Evolutionary conservation across 2,329 filamentous ascomycete genomes (phyloP), one percentile per base, ranked within the genome.

Genomic region (Hortaea werneckii): DNA sequence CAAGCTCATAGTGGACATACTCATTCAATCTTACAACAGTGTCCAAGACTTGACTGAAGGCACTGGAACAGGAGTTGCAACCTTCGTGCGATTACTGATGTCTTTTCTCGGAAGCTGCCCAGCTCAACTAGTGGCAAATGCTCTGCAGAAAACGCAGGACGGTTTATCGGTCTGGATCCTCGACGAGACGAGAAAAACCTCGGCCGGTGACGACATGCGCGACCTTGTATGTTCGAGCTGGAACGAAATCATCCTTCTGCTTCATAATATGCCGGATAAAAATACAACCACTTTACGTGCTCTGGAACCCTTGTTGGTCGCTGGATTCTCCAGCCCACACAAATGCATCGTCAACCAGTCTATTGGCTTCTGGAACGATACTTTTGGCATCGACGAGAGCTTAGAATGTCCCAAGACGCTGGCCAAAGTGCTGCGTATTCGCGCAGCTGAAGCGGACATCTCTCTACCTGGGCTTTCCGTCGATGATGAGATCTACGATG

Each of bases 351-450:
- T 72, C 8, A 76, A 76, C 40, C 59, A 59, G 3, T 74, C 78
- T 1, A 70, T 81, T 27, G 58, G 65, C 11, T 71, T 76, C 50
- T 95, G 87, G 87, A 89, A 88, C 54, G 61, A 65, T 0, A 75
- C 81, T 0, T 87, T 87, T 57, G 80, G 80, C 13, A 67, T 75
- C 11, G 73, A 77, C 35, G 69, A 77, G 3, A 66, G 67, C 5
- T 58, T 87, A 1, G 66, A 77, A 26, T 90, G 86, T 62, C 83
- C 87, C 0, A 64, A 75, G 8, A 69, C 69, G 29, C 69, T 95
- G 5, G 79, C 80, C 54, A 64, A 71, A 2, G 75, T 80, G 1
- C 68, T 95, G 30, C 69, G 76, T 27, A 76, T 75, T 11, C 65
- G 88, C 9, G 72, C 74, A n/a, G 65, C 74, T 1, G 70, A 77